These are phyloP conservation scores for Cordyceps fumosorosea DNA, from an alignment of 2,329 filamentous ascomycete species.

Conservation along the genomic window DNA sequence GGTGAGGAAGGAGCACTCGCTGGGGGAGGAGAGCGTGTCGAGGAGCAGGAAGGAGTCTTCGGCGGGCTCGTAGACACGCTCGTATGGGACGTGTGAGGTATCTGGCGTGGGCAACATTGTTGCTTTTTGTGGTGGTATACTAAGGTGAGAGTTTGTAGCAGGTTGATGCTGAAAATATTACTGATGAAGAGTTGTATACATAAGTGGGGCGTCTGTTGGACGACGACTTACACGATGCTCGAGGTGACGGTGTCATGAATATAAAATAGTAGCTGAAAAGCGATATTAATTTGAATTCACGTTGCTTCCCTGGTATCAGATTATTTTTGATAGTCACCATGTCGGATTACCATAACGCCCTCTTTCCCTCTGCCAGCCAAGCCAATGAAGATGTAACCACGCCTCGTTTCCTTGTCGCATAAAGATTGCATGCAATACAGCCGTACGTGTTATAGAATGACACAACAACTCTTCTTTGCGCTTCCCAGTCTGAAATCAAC, in stretches of 20 bases:
- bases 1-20: slow-evolving; percentile 64
- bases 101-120: slow-evolving; percentile 87
- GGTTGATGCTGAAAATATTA: slow-evolving; percentile 8
- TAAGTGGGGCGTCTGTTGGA: slow-evolving; percentile 4
- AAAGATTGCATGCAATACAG: background rate
- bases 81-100: slow-evolving; percentile 84
- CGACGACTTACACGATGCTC: background rate
- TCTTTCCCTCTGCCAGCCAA: background rate
- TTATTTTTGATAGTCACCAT: background rate
- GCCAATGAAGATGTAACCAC: background rate
- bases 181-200: background rate
- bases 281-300: background rate
- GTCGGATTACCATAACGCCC: background rate
- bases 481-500: slow-evolving; percentile 26
- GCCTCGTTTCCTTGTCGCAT: background rate
- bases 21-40: slow-evolving; percentile 72
- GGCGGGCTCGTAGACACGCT: slow-evolving; percentile 86
- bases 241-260: background rate
- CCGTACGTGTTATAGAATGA: slow-evolving; percentile 24
- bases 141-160: slow-evolving; percentile 13
- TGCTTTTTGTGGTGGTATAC: background rate
- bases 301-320: background rate
- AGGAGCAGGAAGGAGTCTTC: slow-evolving; percentile 94
- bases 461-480: slow-evolving; percentile 19
- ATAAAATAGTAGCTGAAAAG: background rate